Base-by-base conservation (phyloP, 2,329 filamentous ascomycete species). In the Alternaria ethzedia region DNA sequence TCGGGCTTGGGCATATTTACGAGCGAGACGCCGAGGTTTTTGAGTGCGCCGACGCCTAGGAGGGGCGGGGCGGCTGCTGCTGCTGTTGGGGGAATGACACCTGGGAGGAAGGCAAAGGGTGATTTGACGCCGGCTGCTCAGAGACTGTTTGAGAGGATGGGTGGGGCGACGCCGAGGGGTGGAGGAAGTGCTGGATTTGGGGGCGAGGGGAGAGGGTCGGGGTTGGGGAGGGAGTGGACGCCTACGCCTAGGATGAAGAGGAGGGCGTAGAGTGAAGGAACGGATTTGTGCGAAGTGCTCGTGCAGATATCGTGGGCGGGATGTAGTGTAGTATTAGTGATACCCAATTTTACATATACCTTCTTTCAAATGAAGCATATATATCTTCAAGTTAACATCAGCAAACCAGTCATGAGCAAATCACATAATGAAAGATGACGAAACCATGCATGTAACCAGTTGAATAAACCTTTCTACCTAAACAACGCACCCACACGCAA, bases 101-200 rank as follows among this genome's bases (percentile, higher is more conserved):
- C 75, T 2, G 73, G 70, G 43, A 56, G 65, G 20, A 75, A 88
- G 86, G 67, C 88, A 85, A 76, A 87, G 92, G 67, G 86, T 82
- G 71, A 73, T 52, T 63, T 79, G 75, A 96, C 92, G 25, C 93
- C 93, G 5, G 93, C 93, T 13, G 93, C 90, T 6, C 88, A 91
- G 70, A 74, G 70, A 59, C 70, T 80, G 61, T 82, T 81, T 66
- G 78, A 79, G 64, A 74, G 72, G 43, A 73, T 80, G 61, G 72
- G 85, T 82, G 73, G 78, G 61, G 76, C 70, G 52, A 76, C 74
- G 59, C 67, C 70, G 32, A 71, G 50, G 59, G 50, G 58, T 6
- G 56, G 13, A 17, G 66, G 66, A 6, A 56, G 47, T 25, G 69
- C 66, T 23, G 73, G 69, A 25, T 78, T 77, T 60, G 68, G 66